These are phyloP conservation scores for Fusarium nisikadoi DNA, from an alignment of 2,329 filamentous ascomycete genomes.

Conservation along the genomic window DNA sequence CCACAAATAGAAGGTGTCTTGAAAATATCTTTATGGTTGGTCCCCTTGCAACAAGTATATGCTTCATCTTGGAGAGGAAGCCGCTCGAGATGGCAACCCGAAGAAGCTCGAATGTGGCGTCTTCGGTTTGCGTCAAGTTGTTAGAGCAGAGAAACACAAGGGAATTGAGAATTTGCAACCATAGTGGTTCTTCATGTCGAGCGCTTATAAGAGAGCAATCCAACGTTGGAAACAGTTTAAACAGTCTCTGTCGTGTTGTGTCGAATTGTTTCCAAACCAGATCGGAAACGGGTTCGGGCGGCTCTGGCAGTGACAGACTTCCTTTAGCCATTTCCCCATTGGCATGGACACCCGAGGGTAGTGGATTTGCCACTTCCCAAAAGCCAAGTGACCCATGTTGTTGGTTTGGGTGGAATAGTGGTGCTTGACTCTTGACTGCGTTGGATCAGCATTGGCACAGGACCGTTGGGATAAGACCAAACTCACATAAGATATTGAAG, in stretches of 20 bases:
- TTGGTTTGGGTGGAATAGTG: accelerated
- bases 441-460: accelerated
- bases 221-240: background rate
- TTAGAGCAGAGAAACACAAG: background rate
- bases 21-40: accelerated
- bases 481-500: background rate
- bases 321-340: accelerated
- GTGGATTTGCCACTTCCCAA: accelerated
- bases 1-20: accelerated
- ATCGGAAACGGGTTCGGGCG: accelerated
- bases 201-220: accelerated
- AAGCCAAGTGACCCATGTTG: accelerated
- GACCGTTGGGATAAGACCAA: accelerated
- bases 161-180: background rate
- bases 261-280: accelerated
- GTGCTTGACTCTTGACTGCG: background rate
- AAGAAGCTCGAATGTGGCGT: accelerated
- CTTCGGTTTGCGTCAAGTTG: accelerated
- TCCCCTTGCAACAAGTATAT: accelerated
- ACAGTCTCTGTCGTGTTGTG: accelerated
- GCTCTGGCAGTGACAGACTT: accelerated
- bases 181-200: accelerated
- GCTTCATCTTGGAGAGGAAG: background rate
- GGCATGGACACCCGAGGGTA: accelerated
- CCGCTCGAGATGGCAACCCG: background rate